A percentile compares a stretch with the other conserved stretches of the same genome.
phyloP scores from a whole-genome alignment of 2,329 filamentous ascomycete species.

The Fusarium protoensiforme region DNA sequence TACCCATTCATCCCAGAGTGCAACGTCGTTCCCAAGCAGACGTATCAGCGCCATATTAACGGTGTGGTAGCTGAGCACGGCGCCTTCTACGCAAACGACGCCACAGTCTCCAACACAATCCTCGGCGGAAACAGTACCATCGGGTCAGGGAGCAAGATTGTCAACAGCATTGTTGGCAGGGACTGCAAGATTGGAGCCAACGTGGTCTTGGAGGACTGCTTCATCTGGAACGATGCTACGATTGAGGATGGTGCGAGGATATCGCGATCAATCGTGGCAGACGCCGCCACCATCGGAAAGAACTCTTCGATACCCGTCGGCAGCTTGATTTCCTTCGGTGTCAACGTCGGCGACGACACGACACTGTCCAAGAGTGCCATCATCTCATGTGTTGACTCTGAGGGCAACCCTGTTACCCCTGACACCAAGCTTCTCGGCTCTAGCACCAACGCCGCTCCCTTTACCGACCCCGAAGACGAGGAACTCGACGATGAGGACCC shows the following conservation, averaged over 20 bases:
- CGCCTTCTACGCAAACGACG: constrained; percentile 79
- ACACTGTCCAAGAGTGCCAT: constrained; percentile 52
- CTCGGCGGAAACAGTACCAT: constrained; percentile 82
- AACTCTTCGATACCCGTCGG: constrained; percentile 76
- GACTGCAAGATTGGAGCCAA: constrained; percentile 89
- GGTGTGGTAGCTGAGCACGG: constrained; percentile 83
- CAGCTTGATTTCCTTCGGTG: constrained; percentile 82
- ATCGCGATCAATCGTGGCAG: constrained; percentile 79
- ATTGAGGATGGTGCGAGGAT: constrained; percentile 81
- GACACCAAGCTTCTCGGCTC: constrained; percentile 61
- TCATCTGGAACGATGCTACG: constrained; percentile 86
- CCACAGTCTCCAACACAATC: constrained; percentile 76
- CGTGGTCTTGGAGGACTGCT: constrained; percentile 81
- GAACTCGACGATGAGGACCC: constrained; percentile 63
- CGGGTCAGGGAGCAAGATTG: constrained; percentile 76
- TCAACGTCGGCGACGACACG: constrained; percentile 73
- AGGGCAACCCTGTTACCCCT: constrained; percentile 51
- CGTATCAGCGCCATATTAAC: constrained; percentile 76
- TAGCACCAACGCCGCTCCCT: constrained; percentile 62
- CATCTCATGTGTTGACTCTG: constrained; percentile 49
- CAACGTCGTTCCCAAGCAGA: constrained; percentile 82
- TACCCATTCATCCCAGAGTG: constrained; percentile 91
- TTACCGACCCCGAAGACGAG: constrained; percentile 59
- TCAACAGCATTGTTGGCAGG: constrained; percentile 83
- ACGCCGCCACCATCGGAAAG: constrained; percentile 76